Conservation (phyloP, 805 yeast species). For the Lipomyces sp. region DNA sequence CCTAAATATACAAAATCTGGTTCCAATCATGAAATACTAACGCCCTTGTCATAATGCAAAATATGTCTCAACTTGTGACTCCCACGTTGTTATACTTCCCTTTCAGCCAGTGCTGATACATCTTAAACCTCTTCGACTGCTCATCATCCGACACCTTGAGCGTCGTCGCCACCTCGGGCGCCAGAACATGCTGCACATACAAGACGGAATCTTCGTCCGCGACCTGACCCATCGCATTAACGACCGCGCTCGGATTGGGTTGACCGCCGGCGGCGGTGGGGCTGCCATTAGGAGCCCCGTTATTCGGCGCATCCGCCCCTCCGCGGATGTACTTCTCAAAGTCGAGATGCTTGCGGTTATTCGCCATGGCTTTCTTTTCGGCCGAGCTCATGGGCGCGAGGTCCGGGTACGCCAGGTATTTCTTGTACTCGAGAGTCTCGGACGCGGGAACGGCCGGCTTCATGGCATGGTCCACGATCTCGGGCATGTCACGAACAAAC, state of each 20-base stretch:
- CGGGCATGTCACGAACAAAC: slow-evolving; percentile 12
- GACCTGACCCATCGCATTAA: slow-evolving; percentile 9
- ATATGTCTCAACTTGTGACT: no score
- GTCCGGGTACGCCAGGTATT: slow-evolving; percentile 26
- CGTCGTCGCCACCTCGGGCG: slow-evolving; percentile 22
- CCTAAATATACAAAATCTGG: no score
- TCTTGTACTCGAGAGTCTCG: slow-evolving; percentile 28
- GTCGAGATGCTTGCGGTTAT: slow-evolving; percentile 14
- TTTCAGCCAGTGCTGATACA: slow-evolving; percentile 22
- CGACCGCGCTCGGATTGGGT: slow-evolving; percentile 3
- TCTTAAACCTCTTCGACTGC: slow-evolving; percentile 17
- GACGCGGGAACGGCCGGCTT: slow-evolving; percentile 21
- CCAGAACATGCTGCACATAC: slow-evolving; percentile 18
- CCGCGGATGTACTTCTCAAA: slow-evolving; percentile 61
- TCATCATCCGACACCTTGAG: slow-evolving; percentile 17
- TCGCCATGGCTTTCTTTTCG: slow-evolving; percentile 12
- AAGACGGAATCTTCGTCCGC: slow-evolving; percentile 19
- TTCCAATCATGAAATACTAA: no score
- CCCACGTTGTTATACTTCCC: slow-evolving; percentile 1
- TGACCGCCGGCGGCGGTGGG: no score
- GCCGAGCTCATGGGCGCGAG: slow-evolving; percentile 15
- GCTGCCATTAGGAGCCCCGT: neutral
- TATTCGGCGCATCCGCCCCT: no score
- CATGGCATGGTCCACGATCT: slow-evolving; percentile 26
- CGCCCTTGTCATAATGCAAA: no score